phyloP scores from a whole-genome alignment of 1,284 basidiomycete species.

The Cyathus olla region DNA sequence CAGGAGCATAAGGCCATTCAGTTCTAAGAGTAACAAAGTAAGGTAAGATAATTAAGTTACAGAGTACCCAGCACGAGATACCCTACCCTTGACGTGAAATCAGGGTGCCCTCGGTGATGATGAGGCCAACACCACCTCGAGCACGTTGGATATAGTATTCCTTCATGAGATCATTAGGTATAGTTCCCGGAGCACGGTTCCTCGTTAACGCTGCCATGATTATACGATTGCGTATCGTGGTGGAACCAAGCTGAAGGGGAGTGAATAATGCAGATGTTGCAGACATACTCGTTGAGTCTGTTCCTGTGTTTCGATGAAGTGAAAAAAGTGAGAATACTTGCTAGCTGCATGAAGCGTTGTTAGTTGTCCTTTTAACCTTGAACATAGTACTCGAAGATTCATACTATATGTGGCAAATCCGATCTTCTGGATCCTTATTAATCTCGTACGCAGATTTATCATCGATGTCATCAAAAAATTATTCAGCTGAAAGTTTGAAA shows the following conservation, averaged over 20 bases:
- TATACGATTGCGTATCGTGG: conserved; percentile 39
- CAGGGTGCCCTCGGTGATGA: conserved; percentile 54
- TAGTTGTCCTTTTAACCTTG: too few species aligned
- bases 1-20: conserved; percentile 47
- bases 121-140: conserved; percentile 43
- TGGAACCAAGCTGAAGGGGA: conserved; percentile 40
- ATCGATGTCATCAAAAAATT: too few species aligned
- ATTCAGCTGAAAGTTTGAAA: too few species aligned
- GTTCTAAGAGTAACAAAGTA: conserved; percentile 20
- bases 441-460: too few species aligned
- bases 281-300: neutral
- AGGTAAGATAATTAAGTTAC: neutral
- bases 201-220: conserved; percentile 45
- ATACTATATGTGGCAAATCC: too few species aligned
- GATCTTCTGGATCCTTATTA: too few species aligned
- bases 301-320: too few species aligned
- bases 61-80: neutral
- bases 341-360: too few species aligned
- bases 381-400: too few species aligned
- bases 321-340: too few species aligned
- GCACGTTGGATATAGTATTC: conserved; percentile 60
- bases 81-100: conserved; percentile 50
- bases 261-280: conserved; percentile 28
- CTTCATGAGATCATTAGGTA: conserved; percentile 46
- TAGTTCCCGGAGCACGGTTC: conserved; percentile 31